phyloP scores from a whole-genome alignment of 371 early-diverging fungal species.

The Polyrhizophydium stewartii region DNA sequence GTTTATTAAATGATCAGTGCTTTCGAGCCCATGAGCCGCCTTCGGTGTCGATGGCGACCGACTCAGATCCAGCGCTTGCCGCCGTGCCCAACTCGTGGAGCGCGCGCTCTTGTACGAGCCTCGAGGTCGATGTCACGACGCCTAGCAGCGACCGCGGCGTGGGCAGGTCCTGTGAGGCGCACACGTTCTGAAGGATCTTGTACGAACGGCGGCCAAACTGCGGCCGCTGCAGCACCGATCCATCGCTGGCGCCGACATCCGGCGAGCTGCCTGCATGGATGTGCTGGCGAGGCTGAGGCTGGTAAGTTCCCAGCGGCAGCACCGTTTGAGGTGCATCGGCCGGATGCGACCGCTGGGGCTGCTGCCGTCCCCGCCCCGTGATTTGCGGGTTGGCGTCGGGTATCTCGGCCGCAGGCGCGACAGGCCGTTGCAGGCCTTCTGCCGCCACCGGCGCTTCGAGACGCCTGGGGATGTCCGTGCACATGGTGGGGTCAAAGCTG shows the following conservation, averaged over 20 bases:
- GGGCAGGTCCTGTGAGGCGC: background rate
- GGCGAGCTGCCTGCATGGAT: too few species aligned
- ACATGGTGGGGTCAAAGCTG: slow-evolving; percentile 36
- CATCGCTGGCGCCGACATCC: too few species aligned
- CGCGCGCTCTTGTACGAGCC: slow-evolving; percentile 1
- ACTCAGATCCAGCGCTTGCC: background rate
- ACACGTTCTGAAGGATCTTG: background rate
- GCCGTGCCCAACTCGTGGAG: background rate
- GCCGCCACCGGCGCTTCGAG: background rate
- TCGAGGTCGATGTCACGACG: background rate
- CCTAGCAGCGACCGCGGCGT: background rate
- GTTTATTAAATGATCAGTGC: background rate
- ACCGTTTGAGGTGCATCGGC: too few species aligned
- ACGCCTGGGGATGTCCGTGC: slow-evolving; percentile 24
- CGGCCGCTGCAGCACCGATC: background rate
- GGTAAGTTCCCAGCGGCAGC: too few species aligned
- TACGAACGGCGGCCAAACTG: slow-evolving; percentile 2
- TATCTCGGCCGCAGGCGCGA: too few species aligned
- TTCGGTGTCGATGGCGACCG: background rate
- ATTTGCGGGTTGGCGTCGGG: too few species aligned
- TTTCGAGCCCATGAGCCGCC: background rate
- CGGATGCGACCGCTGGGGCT: too few species aligned
- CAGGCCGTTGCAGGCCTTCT: too few species aligned
- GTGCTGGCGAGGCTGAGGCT: too few species aligned
- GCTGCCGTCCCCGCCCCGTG: too few species aligned